Evolutionary conservation across 106 monocot species (phyloP).

Genomic region (Posidonia australis): DNA sequence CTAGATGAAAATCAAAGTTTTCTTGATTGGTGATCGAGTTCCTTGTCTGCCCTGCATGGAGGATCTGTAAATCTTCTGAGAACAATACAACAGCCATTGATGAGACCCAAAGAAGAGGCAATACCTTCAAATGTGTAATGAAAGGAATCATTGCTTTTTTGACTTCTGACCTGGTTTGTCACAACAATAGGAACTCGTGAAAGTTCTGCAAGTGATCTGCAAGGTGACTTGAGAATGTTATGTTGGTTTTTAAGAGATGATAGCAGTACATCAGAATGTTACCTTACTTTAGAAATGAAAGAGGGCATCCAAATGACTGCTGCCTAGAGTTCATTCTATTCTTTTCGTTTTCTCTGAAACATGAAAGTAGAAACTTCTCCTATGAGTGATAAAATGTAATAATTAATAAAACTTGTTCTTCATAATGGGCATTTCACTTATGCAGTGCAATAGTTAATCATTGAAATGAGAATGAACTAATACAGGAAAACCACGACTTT

Average conservation of each 20-base stretch:
- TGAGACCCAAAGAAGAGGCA: neutral
- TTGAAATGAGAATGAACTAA: no score
- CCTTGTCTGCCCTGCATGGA: conserved; percentile 25
- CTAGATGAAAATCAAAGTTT: conserved; percentile 41
- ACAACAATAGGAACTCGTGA: conserved; percentile 75
- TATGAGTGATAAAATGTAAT: no score
- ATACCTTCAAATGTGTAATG: conserved; percentile 77
- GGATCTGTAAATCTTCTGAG: neutral
- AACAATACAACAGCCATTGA: neutral
- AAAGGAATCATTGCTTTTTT: conserved; percentile 35
- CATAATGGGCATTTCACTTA: no score
- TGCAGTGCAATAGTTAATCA: no score
- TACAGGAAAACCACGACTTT: no score
- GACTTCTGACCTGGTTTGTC: conserved; percentile 88
- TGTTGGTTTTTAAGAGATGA: neutral
- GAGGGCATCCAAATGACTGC: conserved; percentile 34
- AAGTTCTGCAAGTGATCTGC: conserved; percentile 96
- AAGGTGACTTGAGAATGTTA: neutral
- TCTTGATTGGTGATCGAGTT: conserved; percentile 22
- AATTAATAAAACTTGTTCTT: no score
- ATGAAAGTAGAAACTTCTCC: neutral
- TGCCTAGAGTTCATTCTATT: conserved; percentile 13
- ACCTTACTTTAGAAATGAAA: conserved; percentile 86
- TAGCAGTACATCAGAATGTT: neutral
- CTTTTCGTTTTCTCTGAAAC: conserved; percentile 60